Conservation (phyloP, 2,329 filamentous ascomycete species). For the Stemphylium vesicarium region DNA sequence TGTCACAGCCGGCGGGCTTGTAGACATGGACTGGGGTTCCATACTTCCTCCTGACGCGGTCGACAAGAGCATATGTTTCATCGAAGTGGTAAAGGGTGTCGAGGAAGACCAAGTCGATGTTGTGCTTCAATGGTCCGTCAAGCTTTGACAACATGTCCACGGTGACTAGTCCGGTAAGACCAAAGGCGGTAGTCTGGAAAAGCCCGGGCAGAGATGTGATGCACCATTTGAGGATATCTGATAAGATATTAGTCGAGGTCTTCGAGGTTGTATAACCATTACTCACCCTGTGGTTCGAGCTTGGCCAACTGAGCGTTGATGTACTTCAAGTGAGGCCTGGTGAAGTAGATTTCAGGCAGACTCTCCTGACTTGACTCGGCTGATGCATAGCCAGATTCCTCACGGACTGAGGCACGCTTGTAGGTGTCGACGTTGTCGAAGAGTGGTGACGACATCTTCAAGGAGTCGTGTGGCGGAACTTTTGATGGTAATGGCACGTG, state of each 20-base stretch:
- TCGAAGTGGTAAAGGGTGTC: slow-evolving; percentile 62
- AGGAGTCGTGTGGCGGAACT: slow-evolving; percentile 7
- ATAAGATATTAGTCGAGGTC: slow-evolving; percentile 30
- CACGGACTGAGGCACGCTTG: slow-evolving; percentile 41
- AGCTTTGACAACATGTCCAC: slow-evolving; percentile 77
- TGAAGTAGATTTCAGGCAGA: slow-evolving; percentile 82
- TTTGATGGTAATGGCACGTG: slow-evolving; percentile 25
- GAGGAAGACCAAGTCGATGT: slow-evolving; percentile 60
- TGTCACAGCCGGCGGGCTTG: slow-evolving; percentile 80
- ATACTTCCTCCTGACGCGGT: slow-evolving; percentile 77
- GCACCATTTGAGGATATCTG: slow-evolving; percentile 89
- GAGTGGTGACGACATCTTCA: slow-evolving; percentile 39
- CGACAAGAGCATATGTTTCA: slow-evolving; percentile 59
- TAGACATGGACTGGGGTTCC: slow-evolving; percentile 84
- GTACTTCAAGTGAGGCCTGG: slow-evolving; percentile 84
- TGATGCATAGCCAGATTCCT: slow-evolving; percentile 86
- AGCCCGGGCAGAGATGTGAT: slow-evolving; percentile 88
- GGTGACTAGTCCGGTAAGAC: slow-evolving; percentile 59
- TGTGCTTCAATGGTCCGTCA: slow-evolving; percentile 62
- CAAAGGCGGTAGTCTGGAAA: slow-evolving; percentile 63
- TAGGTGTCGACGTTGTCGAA: slow-evolving; percentile 32
- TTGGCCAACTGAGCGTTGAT: slow-evolving; percentile 88
- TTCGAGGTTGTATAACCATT: not conserved
- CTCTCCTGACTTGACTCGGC: slow-evolving; percentile 66
- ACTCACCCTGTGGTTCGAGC: slow-evolving; percentile 76